Conservation (phyloP, 768 basidiomycete species). For the Daedaleopsis sinensis region DNA sequence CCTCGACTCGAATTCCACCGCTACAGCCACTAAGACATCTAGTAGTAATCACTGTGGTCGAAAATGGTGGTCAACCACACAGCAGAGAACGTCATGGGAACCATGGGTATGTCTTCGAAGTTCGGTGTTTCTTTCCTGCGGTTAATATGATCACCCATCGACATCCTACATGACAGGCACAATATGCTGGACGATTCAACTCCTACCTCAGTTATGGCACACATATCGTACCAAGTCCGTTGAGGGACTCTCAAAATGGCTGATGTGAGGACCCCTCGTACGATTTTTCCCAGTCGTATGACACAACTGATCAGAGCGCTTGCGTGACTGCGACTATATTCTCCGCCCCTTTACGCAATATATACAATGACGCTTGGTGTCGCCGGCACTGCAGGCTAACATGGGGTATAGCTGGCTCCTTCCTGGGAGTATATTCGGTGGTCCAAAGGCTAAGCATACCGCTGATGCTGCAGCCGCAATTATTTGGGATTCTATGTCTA, state of each 20-base stretch:
- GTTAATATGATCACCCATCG: too few species aligned
- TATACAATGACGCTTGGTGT: too few species aligned
- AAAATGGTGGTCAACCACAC: constrained; percentile 50
- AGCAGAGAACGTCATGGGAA: constrained; percentile 72
- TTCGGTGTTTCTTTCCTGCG: background rate
- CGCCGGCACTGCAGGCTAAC: constrained; percentile 45
- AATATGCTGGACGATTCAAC: constrained; percentile 65
- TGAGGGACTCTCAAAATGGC: constrained; percentile 57
- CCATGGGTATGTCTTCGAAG: constrained; percentile 49
- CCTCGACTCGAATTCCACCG: too few species aligned
- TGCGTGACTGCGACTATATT: too few species aligned
- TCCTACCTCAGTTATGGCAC: constrained; percentile 77
- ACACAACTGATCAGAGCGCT: too few species aligned
- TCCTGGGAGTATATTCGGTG: constrained; percentile 71
- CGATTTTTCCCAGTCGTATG: background rate
- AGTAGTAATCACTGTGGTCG: background rate
- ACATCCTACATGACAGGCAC: constrained; percentile 45
- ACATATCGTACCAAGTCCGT: constrained; percentile 69
- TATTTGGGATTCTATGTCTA: constrained; percentile 62
- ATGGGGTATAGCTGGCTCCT: constrained; percentile 62
- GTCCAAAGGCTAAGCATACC: constrained; percentile 71
- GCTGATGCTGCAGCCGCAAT: constrained; percentile 67
- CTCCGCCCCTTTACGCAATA: too few species aligned
- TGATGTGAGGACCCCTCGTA: constrained; percentile 25
- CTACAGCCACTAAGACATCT: too few species aligned